These are phyloP conservation scores for Trichoderma koningii DNA, from an alignment of 2,329 filamentous ascomycete species.

Conservation along the genomic window DNA sequence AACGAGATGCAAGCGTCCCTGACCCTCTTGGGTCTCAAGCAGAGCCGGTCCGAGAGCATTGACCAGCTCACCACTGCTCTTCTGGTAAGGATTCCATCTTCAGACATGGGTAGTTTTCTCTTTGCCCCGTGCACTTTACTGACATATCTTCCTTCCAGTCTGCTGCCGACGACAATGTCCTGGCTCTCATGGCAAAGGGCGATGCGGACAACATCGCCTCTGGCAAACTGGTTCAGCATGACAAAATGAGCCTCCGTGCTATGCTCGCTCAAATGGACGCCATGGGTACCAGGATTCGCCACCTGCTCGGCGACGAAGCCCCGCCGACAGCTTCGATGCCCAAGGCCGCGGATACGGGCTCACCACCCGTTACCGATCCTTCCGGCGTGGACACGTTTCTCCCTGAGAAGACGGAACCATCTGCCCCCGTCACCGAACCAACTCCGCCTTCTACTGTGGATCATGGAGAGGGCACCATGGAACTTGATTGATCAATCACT, in stretches of 20 bases:
- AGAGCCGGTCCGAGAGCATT: constrained; percentile 52
- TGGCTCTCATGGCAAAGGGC: constrained; percentile 53
- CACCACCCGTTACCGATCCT: constrained; percentile 36
- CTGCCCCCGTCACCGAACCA: constrained; percentile 41
- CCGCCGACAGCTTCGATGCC: constrained; percentile 30
- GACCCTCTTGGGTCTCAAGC: constrained; percentile 60
- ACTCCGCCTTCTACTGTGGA: constrained; percentile 46
- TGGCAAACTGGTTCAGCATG: constrained; percentile 45
- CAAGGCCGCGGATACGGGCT: constrained; percentile 32
- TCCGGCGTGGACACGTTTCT: constrained; percentile 26
- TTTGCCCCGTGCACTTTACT: constrained; percentile 10
- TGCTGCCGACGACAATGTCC: constrained; percentile 47
- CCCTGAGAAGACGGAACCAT: constrained; percentile 38
- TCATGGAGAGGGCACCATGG: constrained; percentile 44
- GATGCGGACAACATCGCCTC: constrained; percentile 47
- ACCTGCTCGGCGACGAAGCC: constrained; percentile 42
- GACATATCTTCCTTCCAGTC: constrained; percentile 37
- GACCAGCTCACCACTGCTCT: constrained; percentile 60
- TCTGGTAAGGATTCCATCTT: constrained; percentile 54
- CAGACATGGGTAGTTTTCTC: neutral
- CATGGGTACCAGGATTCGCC: constrained; percentile 47
- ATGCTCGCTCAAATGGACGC: constrained; percentile 52
- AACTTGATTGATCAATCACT: constrained; percentile 40
- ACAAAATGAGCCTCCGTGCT: constrained; percentile 50
- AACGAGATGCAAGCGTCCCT: constrained; percentile 68